These are phyloP conservation scores for Beta macrorhiza DNA, from an alignment of 179 eudicot species.

Conservation along the genomic window DNA sequence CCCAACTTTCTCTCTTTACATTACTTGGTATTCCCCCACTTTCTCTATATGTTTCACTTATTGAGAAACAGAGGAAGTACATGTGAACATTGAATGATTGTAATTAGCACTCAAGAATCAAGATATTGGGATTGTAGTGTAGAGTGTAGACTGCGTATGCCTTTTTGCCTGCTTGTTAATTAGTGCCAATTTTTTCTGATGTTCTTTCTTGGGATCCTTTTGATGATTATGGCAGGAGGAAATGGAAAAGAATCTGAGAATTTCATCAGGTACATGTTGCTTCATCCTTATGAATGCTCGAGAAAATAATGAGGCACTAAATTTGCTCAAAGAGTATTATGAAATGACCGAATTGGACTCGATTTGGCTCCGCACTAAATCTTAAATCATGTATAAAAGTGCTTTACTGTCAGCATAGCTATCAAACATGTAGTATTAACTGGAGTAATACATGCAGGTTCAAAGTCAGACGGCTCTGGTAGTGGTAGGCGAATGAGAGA, in stretches of 20 bases:
- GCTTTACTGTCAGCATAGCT: not conserved
- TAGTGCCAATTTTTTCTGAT: not conserved
- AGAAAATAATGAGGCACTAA: not conserved
- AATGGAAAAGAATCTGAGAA: constrained; percentile 70
- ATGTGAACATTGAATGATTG: not conserved
- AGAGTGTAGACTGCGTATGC: not conserved
- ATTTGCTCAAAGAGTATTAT: not conserved
- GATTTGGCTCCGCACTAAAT: not conserved
- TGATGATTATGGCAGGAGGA: constrained; percentile 59
- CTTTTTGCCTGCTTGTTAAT: not conserved
- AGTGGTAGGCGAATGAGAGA: constrained; percentile 72
- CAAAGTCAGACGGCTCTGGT: constrained; percentile 56
- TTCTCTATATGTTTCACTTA: no score
- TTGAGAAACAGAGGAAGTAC: not conserved
- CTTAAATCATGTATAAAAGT: not conserved
- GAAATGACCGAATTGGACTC: not conserved
- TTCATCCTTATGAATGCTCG: constrained; percentile 7
- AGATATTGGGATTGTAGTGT: not conserved
- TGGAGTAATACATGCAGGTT: constrained; percentile 39
- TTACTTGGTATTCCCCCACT: no score
- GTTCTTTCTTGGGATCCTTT: not conserved
- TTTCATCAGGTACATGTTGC: constrained; percentile 58
- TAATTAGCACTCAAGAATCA: not conserved
- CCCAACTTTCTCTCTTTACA: no score
- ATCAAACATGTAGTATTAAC: constrained; percentile 1